Base-by-base conservation (phyloP, 2,329 filamentous ascomycete species). In the Chalaropsis thielavioides region DNA sequence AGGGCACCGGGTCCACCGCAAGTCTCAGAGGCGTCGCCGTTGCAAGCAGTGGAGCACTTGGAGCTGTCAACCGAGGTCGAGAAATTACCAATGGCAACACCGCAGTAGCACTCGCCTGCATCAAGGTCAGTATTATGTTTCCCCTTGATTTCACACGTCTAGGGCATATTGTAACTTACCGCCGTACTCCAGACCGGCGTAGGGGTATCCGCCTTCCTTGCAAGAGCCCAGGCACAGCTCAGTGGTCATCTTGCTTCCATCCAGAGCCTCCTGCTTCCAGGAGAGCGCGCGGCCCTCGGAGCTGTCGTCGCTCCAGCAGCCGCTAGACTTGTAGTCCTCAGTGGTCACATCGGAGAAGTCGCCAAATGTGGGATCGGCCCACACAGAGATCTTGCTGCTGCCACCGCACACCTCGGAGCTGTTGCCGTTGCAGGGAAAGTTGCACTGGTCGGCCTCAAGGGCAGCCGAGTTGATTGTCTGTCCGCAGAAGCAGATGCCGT, bases 251-350 rank as follows among this genome's bases (percentile, higher is more conserved):
- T 68, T 71, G 19, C 69, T 67, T 15, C 70, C 66, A 38, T 75
- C 71, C 17, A 80, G 67, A 49, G 73, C 69, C 54, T 75, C 70
- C 70, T 77, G 74, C 22, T 72, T 73, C 71, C 77, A 80, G 31
- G 74, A 74, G 59, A 83, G 74, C 31, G 80, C 76, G 61, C 76
- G 76, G 49, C 78, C 76, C 62, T 74, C 68, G 60, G 67, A 68
- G 22, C 74, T 74, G 64, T 75, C 70, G 67, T 82, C 80, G 35
- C 75, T 76, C 70, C 81, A 86, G 75, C 86, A 89, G 64, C 86
- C 86, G n/a, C 80, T 71, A 68, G 83, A 79, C 54, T 76, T 75
- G 77, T 84, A 89, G 58, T 78, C 76, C 63, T 76, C 75, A 56
- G 80, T 75, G 27, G 77, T 78, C 31, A 79, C 72, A 62, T 80